Conservation (phyloP, 2,329 filamentous ascomycete species). For the Nannizzia gypsea region DNA sequence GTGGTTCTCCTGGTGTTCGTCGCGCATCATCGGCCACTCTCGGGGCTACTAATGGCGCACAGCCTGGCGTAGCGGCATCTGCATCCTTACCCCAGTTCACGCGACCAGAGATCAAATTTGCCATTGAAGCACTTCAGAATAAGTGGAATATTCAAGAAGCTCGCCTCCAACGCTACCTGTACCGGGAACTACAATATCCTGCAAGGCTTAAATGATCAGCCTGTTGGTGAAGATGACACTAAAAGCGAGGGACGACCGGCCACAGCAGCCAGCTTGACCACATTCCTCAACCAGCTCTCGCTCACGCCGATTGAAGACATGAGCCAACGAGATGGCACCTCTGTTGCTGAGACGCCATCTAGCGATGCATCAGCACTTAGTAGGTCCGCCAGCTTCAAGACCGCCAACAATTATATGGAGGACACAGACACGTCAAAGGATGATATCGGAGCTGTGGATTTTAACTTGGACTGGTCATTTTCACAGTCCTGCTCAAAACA, state of each 20-base stretch:
- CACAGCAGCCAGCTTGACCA: conserved; percentile 28
- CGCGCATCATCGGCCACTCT: background rate
- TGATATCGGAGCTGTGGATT: background rate
- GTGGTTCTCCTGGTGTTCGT: conserved; percentile 3
- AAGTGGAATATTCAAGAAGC: conserved; percentile 37
- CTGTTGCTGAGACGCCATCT: background rate
- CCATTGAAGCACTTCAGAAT: conserved; percentile 21
- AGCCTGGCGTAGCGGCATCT: conserved; percentile 1
- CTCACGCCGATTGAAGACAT: conserved; percentile 23
- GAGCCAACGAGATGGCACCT: conserved; percentile 2
- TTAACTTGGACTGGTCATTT: background rate
- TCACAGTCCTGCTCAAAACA: background rate
- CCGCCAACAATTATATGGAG: background rate
- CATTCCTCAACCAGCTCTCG: conserved; percentile 29
- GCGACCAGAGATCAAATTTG: conserved; percentile 5
- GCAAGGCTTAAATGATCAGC: conserved; percentile 21
- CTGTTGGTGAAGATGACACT: conserved; percentile 21
- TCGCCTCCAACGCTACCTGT: conserved; percentile 34
- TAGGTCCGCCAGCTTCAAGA: background rate
- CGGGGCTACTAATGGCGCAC: conserved; percentile 7
- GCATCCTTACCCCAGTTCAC: conserved; percentile 7
- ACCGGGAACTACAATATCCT: conserved; percentile 36
- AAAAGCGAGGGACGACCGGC: conserved; percentile 28
- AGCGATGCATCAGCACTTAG: background rate
- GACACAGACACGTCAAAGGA: background rate